Base-by-base conservation (phyloP, 768 basidiomycete genomes). In the Daedalea quercina region DNA sequence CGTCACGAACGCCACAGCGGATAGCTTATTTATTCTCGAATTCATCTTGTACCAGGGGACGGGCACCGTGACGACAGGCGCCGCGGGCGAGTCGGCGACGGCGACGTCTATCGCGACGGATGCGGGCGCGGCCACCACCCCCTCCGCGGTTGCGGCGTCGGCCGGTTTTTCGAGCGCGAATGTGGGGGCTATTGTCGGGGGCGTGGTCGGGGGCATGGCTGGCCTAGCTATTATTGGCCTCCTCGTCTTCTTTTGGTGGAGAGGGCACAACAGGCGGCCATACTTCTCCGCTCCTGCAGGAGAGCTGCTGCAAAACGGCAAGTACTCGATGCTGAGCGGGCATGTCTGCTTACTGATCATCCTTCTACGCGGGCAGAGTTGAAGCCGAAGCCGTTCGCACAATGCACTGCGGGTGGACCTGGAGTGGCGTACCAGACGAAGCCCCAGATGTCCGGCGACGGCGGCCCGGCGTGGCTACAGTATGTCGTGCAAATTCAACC, bases 141-240 rank as follows among this genome's bases (percentile, higher is more conserved):
- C 28, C 6, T 4, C 28, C 11, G 28, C 28, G 28, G 28, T 11
- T 31, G 28, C 31, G 46, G 9, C 31, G 4, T 49, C 33, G 15
- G 20, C 4, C 19, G 34, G 47, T 3, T n/a, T n/a, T n/a, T 51
- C 50, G 35, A 42, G 15, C 13, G 8, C 41, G 4, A 53, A 47
- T 24, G 56, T 55, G 1, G 59, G 56, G 2, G 56, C 59, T 1
- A 60, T 60, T 33, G 59, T 57, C 2, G 59, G 59, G 7, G 59
- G 59, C 8, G 55, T 60, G 17, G 45, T 57, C 7, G 59, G 55
- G 15, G 59, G 59, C 11, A 24, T 60, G 9, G 56, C 52, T 3
- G 37, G 56, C 9, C 40, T 59, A 6, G 47, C 54, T 3, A 33
- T 47, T 26, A n/a, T 47, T 9, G 25, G 44, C 44, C 7, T 24